Evolutionary conservation across 805 yeast species (phyloP).

Genomic region (Brettanomyces naardenensis): DNA sequence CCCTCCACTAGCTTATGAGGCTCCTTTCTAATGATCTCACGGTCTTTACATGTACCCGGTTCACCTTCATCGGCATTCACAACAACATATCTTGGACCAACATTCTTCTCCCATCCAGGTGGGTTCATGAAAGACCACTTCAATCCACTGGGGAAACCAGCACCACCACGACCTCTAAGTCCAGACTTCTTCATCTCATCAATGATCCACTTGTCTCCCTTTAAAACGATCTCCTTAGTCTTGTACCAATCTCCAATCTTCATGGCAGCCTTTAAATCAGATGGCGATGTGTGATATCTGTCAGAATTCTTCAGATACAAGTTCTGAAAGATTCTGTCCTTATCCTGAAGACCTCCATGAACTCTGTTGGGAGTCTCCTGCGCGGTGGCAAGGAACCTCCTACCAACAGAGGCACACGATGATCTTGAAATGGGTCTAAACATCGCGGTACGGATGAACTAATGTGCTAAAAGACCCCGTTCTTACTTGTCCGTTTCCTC

Average conservation of each 20-base stretch:
- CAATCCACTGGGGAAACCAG: slow-evolving; percentile 87
- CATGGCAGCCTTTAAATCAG: slow-evolving; percentile 63
- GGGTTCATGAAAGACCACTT: slow-evolving; percentile 95
- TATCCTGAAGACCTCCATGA: slow-evolving; percentile 72
- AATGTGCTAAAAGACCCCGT: too few relatives aligned
- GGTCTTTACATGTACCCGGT: slow-evolving; percentile 90
- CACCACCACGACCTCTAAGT: slow-evolving; percentile 88
- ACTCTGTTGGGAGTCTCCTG: slow-evolving; percentile 43
- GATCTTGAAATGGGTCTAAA: neutral
- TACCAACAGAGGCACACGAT: slow-evolving; percentile 1
- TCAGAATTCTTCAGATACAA: slow-evolving; percentile 44
- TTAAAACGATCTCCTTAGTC: slow-evolving; percentile 74
- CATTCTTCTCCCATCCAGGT: slow-evolving; percentile 89
- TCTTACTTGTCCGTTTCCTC: slow-evolving; percentile 5
- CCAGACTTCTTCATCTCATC: slow-evolving; percentile 82
- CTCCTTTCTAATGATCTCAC: slow-evolving; percentile 85
- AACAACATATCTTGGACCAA: slow-evolving; percentile 82
- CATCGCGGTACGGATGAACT: neutral
- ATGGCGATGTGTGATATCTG: slow-evolving; percentile 48
- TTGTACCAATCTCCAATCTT: slow-evolving; percentile 89
- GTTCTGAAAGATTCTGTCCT: slow-evolving; percentile 83
- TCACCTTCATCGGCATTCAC: slow-evolving; percentile 94
- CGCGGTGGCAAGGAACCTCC: slow-evolving; percentile 32
- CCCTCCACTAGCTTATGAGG: slow-evolving; percentile 91
- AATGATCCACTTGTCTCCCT: slow-evolving; percentile 87